Evolutionary conservation across 2,329 filamentous ascomycete genomes (phyloP), one percentile per base, ranked within the genome.

Genomic region (Cordyceps tenuipes): DNA sequence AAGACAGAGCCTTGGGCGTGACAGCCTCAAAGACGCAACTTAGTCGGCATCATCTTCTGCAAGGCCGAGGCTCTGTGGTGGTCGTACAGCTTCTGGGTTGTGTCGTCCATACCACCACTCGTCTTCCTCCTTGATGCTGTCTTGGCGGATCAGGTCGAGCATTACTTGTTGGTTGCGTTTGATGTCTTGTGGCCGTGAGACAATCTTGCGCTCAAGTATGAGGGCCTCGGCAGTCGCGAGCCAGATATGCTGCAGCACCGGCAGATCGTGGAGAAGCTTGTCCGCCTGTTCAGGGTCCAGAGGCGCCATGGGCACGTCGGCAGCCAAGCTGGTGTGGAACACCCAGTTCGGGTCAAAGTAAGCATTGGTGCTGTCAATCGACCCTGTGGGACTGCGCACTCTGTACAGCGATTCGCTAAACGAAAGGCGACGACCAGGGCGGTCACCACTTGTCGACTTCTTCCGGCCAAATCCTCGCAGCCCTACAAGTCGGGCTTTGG

Each of bases 121-220:
- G 63, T 87, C 84, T 68, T 84, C 79, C 59, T 83, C 79, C 21
- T 79, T 79, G 21, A 79, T 71, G 19, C 81, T 82, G 59, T 85
- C 81, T 62, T 86, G 83, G 53, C 80, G 78, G 63, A 87, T 86
- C n/a, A 87, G 73, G 62, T 86, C 82, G 59, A 86, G 71, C 72
- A 87, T 78, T 26, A 87, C 80, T 63, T 83, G 78, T 13, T 80
- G 81, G 60, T 86, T 86, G 46, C 84, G 78, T 67, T 84, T 84
- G 64, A 87, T 87, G 62, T 86, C 82, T 61, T 81, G 75, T 0
- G 82, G 73, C 23, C 80, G 75, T 61, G 79, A 75, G 6, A 87
- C 84, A 57, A 87, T 82, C 36, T 76, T 77, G 39, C 83, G 76
- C 54, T 85, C 77, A 5, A 87, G 71, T 36, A 87, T 84, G 43